These are phyloP conservation scores for Chlamydomonas schloesseri DNA, from an alignment of 139 green algal species.

Conservation along the genomic window DNA sequence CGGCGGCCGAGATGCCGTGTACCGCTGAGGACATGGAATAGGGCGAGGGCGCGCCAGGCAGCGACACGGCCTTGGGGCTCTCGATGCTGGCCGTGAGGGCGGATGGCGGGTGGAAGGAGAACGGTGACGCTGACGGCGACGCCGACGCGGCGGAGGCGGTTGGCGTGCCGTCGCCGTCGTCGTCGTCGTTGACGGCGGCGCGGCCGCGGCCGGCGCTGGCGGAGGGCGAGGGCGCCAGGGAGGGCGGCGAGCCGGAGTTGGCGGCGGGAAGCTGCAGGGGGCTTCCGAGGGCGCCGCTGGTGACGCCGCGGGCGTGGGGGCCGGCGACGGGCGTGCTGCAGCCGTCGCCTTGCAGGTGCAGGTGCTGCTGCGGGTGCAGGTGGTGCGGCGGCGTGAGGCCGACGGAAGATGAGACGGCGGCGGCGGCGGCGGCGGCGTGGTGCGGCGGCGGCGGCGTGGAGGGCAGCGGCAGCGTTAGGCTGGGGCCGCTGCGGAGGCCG, in stretches of 20 bases:
- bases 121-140: not conserved
- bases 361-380: too few species aligned
- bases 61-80: not conserved
- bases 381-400: too few species aligned
- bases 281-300: too few species aligned
- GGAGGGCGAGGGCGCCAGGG: not conserved
- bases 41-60: too few species aligned
- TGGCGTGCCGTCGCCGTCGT: not conserved
- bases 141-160: not conserved
- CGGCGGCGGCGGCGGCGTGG: too few species aligned
- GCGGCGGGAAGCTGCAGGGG: too few species aligned
- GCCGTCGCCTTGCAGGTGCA: too few species aligned
- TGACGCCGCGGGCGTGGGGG: too few species aligned
- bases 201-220: not conserved
- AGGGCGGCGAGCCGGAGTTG: not conserved
- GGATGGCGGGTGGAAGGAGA: constrained; percentile 4
- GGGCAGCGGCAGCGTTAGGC: not conserved
- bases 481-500: not conserved
- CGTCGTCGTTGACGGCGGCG: not conserved
- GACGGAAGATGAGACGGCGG: too few species aligned
- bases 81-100: too few species aligned
- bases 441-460: not conserved
- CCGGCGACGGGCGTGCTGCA: not conserved
- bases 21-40: not conserved
- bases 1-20: not conserved